Evolutionary conservation across 768 basidiomycete genomes (phyloP).

Genomic region (Leucosporidium creatinivorum): DNA sequence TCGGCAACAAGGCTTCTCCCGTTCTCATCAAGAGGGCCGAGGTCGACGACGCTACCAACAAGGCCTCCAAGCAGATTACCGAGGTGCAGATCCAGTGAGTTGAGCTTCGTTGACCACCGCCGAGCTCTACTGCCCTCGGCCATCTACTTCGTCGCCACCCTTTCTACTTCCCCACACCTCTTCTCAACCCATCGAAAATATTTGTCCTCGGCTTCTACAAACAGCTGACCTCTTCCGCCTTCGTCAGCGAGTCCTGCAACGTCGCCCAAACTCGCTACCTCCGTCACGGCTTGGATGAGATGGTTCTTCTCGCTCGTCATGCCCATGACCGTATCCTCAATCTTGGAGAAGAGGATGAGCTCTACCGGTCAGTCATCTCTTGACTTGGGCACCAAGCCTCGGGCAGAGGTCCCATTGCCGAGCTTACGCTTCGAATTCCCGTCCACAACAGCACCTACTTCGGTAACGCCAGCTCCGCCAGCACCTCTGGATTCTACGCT

Average conservation of each 20-base stretch:
- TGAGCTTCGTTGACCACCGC: neutral
- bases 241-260: conserved; percentile 18
- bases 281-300: conserved; percentile 22
- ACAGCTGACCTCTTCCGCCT: too few relatives aligned
- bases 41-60: neutral
- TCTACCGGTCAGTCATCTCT: neutral
- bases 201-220: too few relatives aligned
- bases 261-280: conserved; percentile 15
- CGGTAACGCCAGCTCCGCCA: conserved; percentile 13
- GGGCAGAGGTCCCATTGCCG: too few relatives aligned
- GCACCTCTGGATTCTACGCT: conserved; percentile 16
- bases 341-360: conserved; percentile 14
- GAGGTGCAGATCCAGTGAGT: conserved; percentile 24
- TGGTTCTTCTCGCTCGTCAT: conserved; percentile 17
- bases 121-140: neutral
- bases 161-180: too few relatives aligned
- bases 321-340: conserved; percentile 21
- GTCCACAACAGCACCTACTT: conserved; percentile 7
- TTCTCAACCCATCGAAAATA: too few relatives aligned
- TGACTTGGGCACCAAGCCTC: too few relatives aligned
- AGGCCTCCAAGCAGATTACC: neutral
- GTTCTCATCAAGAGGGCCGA: conserved; percentile 7
- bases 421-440: neutral
- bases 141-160: too few relatives aligned
- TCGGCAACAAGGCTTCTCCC: neutral